Evolutionary conservation across 805 yeast genomes (phyloP).

Genomic region (Wickerhamomyces xylosicus): DNA sequence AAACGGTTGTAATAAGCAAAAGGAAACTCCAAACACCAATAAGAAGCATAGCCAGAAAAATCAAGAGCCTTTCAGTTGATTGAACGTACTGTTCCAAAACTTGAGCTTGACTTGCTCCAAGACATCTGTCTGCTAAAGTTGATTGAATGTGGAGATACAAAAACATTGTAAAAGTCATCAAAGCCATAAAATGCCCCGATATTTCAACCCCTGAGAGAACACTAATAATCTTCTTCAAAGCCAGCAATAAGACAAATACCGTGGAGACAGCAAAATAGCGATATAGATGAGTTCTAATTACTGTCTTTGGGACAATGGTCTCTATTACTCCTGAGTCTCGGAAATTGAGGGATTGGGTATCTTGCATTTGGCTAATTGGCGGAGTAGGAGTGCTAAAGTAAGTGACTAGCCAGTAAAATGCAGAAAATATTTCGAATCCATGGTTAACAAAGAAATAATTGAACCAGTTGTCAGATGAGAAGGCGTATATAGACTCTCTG

Average conservation of each 20-base stretch:
- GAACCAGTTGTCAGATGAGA: conserved; percentile 8
- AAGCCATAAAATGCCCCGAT: conserved; percentile 10
- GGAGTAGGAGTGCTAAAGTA: no score
- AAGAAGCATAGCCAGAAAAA: background rate
- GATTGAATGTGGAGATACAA: background rate
- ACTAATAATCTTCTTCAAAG: background rate
- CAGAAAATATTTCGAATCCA: conserved; percentile 8
- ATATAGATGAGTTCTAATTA: no score
- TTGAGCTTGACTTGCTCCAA: no score
- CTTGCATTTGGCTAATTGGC: no score
- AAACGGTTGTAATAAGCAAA: conserved; percentile 7
- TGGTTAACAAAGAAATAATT: conserved; percentile 12
- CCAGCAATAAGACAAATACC: background rate
- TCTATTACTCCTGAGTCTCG: no score
- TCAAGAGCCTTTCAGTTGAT: conserved; percentile 1
- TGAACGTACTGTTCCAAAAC: no score
- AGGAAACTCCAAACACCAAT: conserved; percentile 8
- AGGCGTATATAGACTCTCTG: background rate
- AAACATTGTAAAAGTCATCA: conserved; percentile 5
- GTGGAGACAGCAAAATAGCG: background rate
- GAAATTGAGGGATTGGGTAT: no score
- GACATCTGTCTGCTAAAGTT: background rate
- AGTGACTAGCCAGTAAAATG: background rate
- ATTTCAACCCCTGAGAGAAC: conserved; percentile 1
- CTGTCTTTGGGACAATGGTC: no score